These are phyloP conservation scores for Candida lessepsii DNA, from an alignment of 805 yeast species.

Conservation along the genomic window DNA sequence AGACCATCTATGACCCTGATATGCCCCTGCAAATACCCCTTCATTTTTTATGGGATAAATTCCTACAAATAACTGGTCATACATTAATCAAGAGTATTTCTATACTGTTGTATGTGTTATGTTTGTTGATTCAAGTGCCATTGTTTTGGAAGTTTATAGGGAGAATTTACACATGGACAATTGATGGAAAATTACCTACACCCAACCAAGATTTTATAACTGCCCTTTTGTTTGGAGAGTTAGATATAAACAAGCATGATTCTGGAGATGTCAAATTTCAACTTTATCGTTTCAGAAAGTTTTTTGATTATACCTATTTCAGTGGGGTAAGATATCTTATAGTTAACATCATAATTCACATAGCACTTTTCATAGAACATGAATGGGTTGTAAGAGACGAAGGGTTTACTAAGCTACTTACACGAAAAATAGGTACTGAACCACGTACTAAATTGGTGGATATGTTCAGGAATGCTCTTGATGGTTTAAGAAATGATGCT, in stretches of 20 bases:
- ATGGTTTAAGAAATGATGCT: conserved; percentile 24
- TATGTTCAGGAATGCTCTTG: conserved; percentile 32
- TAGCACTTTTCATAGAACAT: conserved; percentile 56
- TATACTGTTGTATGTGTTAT: conserved; percentile 35
- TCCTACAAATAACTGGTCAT: conserved; percentile 20
- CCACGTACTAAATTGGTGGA: conserved; percentile 42
- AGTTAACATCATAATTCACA: conserved; percentile 38
- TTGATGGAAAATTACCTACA: conserved; percentile 52
- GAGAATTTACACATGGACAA: conserved; percentile 52
- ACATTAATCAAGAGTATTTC: conserved; percentile 20
- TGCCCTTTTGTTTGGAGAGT: conserved; percentile 42
- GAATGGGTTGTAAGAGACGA: conserved; percentile 73
- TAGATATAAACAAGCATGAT: conserved; percentile 10
- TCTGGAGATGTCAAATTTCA: conserved; percentile 10
- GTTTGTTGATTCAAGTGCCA: conserved; percentile 55
- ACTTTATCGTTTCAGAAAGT: conserved; percentile 21
- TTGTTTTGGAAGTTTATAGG: conserved; percentile 55
- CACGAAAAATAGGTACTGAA: conserved; percentile 59
- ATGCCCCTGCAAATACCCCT: conserved; percentile 69
- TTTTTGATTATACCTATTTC: conserved; percentile 33
- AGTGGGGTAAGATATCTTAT: conserved; percentile 41
- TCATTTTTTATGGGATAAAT: conserved; percentile 42
- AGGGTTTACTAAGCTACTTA: conserved; percentile 59
- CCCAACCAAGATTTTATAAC: conserved; percentile 24
- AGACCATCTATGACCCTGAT: conserved; percentile 59